Evolutionary conservation across 352 stramenopile genomes (phyloP).

Genomic region (Phytophthora macrochlamydospora): DNA sequence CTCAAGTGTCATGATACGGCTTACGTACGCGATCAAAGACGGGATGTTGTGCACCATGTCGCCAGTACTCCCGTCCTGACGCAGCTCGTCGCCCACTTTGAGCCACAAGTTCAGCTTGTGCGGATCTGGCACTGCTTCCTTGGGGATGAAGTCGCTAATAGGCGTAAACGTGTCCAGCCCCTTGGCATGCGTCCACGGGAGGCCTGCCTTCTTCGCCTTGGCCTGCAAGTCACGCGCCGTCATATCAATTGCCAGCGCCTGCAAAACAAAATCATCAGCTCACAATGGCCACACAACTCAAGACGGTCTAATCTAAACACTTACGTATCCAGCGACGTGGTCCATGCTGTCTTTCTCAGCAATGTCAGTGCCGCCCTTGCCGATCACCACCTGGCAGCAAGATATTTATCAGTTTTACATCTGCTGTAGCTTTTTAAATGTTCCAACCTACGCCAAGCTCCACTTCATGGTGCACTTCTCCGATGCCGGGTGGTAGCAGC

Average conservation of each 20-base stretch:
- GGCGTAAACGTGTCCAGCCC: conserved; percentile 84
- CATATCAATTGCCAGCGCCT: conserved; percentile 82
- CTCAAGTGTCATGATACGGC: conserved; percentile 85
- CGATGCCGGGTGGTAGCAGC: conserved; percentile 68
- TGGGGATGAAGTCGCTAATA: conserved; percentile 83
- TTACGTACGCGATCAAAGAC: conserved; percentile 79
- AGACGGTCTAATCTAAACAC: not conserved
- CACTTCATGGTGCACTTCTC: conserved; percentile 85
- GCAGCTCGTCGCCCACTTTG: conserved; percentile 76
- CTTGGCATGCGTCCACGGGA: conserved; percentile 82
- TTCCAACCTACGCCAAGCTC: conserved; percentile 66
- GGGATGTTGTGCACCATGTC: conserved; percentile 86
- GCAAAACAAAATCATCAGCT: not conserved
- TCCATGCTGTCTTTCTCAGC: conserved; percentile 64
- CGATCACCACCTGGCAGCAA: conserved; percentile 62
- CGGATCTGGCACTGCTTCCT: conserved; percentile 57
- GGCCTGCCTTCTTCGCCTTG: conserved; percentile 75
- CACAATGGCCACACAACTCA: not conserved
- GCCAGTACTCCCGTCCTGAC: conserved; percentile 72
- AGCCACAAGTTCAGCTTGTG: conserved; percentile 83
- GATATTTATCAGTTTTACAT: not conserved
- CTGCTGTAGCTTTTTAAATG: not conserved
- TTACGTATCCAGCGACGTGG: conserved; percentile 73
- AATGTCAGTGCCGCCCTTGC: conserved; percentile 69
- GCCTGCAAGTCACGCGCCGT: conserved; percentile 78